Base-by-base conservation (phyloP, 2,329 filamentous ascomycete species). In the Graphiopsis chlorocephala region DNA sequence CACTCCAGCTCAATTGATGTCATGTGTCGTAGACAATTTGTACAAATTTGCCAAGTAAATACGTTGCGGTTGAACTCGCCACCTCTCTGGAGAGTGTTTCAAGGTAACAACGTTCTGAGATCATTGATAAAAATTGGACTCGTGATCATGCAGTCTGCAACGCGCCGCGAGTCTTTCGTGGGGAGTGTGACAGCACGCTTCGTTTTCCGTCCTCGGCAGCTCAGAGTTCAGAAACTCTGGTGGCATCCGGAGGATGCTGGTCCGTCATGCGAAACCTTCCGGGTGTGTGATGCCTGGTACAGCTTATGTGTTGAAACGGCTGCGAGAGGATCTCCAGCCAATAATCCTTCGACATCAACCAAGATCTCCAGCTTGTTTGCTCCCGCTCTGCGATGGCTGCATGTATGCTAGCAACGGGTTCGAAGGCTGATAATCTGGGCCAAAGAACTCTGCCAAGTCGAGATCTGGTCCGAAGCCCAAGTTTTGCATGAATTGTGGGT, bases 401-500 rank as follows among this genome's bases (percentile, higher is more conserved):
- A 79, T 68, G 55, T 78, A 78, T 5, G 76, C 72, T 50, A 79
- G 71, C 29, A 78, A 64, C 14, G 79, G 76, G 68, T 79, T 76
- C 23, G 77, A 78, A 29, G 78, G 76, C 65, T 79, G 78, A 64
- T 80, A 80, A 33, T 79, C 77, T 3, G 75, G 66, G 2, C 76
- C 75, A 50, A 80, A 74, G 64, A 86, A 80, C 68, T 87, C 85
- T 0, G 82, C 80, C 58, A 88, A 78, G 64, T 87, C 86, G 35
- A 84, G 83, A 28, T 86, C 86, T 0, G 87, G 86, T 1, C 83
- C 85, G 72, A 89, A 88, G 0, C 87, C 87, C 23, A 90, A 78
- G 69, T 89, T 89, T 52, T 85, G 82, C 86, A 89, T 88, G 70
- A 89, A 89, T 67, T 88, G 85, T 1, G 85, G 81, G 67, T 88